phyloP scores from a whole-genome alignment of 1,139 yeast species.

The Pichia sp. region DNA sequence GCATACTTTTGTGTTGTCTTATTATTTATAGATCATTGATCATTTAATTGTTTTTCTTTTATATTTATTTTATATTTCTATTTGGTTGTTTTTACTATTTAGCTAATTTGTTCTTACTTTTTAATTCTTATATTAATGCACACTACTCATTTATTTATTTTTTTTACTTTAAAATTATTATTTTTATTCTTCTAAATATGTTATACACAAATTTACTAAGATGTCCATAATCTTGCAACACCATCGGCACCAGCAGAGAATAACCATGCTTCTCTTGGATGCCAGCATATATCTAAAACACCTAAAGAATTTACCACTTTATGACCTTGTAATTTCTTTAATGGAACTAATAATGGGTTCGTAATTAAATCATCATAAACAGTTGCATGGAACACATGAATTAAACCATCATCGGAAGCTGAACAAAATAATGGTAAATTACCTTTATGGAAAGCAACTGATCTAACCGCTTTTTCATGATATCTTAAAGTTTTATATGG shows the following conservation, averaged over 20 bases:
- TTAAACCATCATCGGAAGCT: constrained; percentile 92
- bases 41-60: no score
- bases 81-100: no score
- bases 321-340: constrained; percentile 94
- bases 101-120: no score
- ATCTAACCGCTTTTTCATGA: constrained; percentile 91
- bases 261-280: constrained; percentile 97
- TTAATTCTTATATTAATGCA: no score
- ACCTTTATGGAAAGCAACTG: constrained; percentile 80
- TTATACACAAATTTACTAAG: constrained; percentile 36
- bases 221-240: constrained; percentile 91
- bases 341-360: constrained; percentile 91
- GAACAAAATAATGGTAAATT: constrained; percentile 87
- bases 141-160: neutral
- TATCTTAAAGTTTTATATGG: constrained; percentile 95
- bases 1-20: neutral
- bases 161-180: neutral
- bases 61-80: no score
- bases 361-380: constrained; percentile 95
- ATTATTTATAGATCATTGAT: no score
- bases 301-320: constrained; percentile 75
- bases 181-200: neutral
- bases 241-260: constrained; percentile 99
- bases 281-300: constrained; percentile 89
- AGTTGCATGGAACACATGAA: constrained; percentile 94